Conservation (phyloP, 2,329 filamentous ascomycete genomes). For the Scedosporium aurantiacum region DNA sequence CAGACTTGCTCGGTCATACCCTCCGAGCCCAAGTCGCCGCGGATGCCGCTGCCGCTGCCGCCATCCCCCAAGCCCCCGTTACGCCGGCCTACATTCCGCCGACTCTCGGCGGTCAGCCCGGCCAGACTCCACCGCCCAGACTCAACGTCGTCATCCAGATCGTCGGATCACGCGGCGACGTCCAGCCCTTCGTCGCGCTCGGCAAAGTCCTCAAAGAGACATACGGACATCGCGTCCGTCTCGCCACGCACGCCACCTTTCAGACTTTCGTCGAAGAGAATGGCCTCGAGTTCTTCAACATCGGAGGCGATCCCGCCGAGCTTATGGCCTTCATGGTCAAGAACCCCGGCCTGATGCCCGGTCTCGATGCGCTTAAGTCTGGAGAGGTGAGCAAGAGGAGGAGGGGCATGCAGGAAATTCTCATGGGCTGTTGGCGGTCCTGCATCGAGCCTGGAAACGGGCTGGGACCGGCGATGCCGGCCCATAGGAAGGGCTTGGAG, state of each 20-base stretch:
- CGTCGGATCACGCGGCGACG: conserved; percentile 63
- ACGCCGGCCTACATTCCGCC: conserved; percentile 58
- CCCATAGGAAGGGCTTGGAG: conserved; percentile 34
- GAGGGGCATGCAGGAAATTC: conserved; percentile 64
- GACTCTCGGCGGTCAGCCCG: conserved; percentile 54
- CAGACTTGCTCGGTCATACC: conserved; percentile 56
- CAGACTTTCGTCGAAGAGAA: conserved; percentile 57
- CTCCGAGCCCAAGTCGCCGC: conserved; percentile 45
- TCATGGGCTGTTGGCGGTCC: conserved; percentile 79
- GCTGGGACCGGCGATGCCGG: conserved; percentile 33
- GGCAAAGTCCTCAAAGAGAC: conserved; percentile 52
- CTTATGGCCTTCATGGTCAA: conserved; percentile 89
- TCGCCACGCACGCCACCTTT: conserved; percentile 64
- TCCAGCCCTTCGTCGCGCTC: conserved; percentile 64
- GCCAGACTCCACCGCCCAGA: conserved; percentile 42
- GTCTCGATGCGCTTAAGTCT: conserved; percentile 62
- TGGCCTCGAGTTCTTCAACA: conserved; percentile 63
- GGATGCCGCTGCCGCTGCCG: conserved; percentile 13
- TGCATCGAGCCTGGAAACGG: conserved; percentile 74
- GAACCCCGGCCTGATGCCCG: conserved; percentile 76
- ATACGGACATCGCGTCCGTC: conserved; percentile 59
- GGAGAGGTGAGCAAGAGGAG: conserved; percentile 68
- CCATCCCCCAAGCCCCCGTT: conserved; percentile 17
- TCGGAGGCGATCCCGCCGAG: conserved; percentile 65
- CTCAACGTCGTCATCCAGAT: conserved; percentile 67